Base-by-base conservation (phyloP, 108 stramenopile species). In the Cyclotella sp. region DNA sequence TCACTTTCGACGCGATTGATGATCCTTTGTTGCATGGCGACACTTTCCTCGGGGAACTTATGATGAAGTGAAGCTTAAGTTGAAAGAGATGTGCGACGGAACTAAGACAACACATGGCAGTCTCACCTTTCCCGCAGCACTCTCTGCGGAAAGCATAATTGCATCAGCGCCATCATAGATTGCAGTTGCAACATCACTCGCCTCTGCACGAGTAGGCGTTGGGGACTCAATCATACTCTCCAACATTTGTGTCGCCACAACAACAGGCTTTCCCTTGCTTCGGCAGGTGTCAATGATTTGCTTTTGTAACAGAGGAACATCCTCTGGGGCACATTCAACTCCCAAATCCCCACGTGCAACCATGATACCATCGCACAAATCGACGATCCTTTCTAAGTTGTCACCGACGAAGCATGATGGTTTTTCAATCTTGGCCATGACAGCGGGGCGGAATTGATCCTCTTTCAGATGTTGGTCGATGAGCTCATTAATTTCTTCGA, bases 221-320 rank as follows among this genome's bases (percentile, higher is more conserved):
- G 94, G 94, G 57, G 81, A 85, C 42, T 92, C 87, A 75, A 89
- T 93, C 88, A 93, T 93, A 18, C 76, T 78, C 65, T 92, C 91
- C 53, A 94, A 80, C 93, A 94, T 94, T 59, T 91, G 90, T 29
- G 95, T 96, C 18, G 95, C 95, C 19, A 96, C 93, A 26, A 96
- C 86, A n/a, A 95, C 98, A 47, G 97, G 97, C 77, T 90, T 93
- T 40, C 97, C 97, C 47, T 83, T 74, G 27, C 76, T 81, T 14
- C 96, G 88, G 70, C 97, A 98, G 61, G 89, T 90, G 60, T 97
- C 92, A 70, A 98, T 96, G 75, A 98, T 98, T 29, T 83, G 83
- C 83, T 98, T 98, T 83, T 99, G 98, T 28, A 96, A 73, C 60
- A 98, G 83, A 49, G 98, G 97, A 11, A 99, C 98, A 75, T 98